These are phyloP conservation scores for Ceratocystis smalleyi DNA, from an alignment of 2,329 filamentous ascomycete species.

Conservation along the genomic window DNA sequence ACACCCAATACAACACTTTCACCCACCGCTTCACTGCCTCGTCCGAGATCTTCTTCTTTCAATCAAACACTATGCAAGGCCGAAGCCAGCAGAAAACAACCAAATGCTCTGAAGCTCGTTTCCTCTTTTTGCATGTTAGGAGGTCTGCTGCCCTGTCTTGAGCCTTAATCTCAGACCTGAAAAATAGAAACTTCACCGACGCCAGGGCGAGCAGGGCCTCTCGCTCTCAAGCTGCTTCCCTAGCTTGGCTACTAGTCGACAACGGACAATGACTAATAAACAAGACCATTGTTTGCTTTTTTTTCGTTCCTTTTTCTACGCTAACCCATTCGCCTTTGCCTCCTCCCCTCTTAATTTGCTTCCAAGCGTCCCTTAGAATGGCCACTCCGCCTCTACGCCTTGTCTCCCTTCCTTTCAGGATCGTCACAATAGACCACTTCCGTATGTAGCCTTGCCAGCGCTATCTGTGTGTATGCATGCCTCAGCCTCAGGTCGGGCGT, in stretches of 20 bases:
- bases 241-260: not conserved
- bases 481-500: not conserved
- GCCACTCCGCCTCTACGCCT: not conserved
- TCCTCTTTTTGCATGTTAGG: not conserved
- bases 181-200: not conserved
- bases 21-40: too few species aligned
- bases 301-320: not conserved
- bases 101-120: not conserved
- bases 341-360: conserved; percentile 3
- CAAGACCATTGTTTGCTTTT: not conserved
- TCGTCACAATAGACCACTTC: too few species aligned
- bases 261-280: not conserved
- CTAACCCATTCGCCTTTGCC: not conserved
- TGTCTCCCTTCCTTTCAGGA: not conserved
- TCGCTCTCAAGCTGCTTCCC: not conserved
- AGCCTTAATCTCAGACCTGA: conserved; percentile 1
- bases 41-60: too few species aligned
- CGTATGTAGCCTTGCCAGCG: too few species aligned
- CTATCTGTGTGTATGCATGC: not conserved
- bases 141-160: not conserved
- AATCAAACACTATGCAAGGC: not conserved
- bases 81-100: not conserved
- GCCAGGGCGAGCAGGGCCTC: not conserved
- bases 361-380: not conserved
- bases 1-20: too few species aligned